Evolutionary conservation across 306 rosid genomes (phyloP).

Genomic region (Parietaria judaica): DNA sequence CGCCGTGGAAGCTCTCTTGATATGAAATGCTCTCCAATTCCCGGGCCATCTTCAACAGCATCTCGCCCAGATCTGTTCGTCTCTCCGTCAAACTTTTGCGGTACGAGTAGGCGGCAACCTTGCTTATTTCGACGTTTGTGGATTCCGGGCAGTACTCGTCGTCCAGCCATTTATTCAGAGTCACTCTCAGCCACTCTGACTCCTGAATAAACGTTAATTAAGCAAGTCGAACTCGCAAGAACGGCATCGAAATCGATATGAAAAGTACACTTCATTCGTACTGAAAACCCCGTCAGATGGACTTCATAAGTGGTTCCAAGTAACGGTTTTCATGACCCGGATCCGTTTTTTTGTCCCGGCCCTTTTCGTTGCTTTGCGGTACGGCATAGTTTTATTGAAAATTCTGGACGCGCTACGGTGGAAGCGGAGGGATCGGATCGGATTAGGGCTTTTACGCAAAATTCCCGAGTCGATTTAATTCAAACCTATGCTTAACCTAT

Average conservation of each 20-base stretch:
- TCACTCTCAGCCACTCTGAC: constrained; percentile 87
- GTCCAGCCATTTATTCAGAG: constrained; percentile 82
- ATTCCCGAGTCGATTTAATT: too few species aligned
- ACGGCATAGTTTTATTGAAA: neutral
- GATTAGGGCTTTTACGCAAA: too few species aligned
- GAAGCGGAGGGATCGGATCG: too few species aligned
- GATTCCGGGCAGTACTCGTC: constrained; percentile 93
- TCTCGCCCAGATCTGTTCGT: constrained; percentile 66
- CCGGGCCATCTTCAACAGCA: constrained; percentile 65
- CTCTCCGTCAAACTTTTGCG: constrained; percentile 51
- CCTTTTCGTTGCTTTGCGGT: neutral
- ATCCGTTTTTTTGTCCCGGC: neutral
- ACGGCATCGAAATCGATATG: neutral
- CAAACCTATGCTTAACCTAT: too few species aligned
- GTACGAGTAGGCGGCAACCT: constrained; percentile 71
- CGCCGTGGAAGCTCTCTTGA: constrained; percentile 92
- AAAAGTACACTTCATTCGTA: neutral
- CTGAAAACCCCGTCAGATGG: neutral
- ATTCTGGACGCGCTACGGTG: too few species aligned
- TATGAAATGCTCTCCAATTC: constrained; percentile 67
- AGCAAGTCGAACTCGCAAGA: constrained; percentile 5
- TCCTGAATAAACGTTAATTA: constrained; percentile 36
- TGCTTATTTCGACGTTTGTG: constrained; percentile 84
- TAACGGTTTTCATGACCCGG: neutral
- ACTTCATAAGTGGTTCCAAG: neutral